phyloP scores from a whole-genome alignment of 345 rosid genomes.

The Heritiera fomes region DNA sequence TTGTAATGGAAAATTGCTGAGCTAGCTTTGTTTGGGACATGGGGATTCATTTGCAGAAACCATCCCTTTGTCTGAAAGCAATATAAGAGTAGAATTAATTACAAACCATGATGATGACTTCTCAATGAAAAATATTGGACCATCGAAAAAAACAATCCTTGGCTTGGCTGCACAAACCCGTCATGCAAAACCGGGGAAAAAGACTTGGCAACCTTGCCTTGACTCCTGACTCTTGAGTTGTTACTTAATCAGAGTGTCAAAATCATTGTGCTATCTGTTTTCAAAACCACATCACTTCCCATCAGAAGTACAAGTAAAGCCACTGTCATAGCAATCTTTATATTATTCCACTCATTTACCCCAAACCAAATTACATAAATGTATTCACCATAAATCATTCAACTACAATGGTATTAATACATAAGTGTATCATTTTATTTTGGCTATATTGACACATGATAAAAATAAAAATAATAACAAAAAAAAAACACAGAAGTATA shows the following conservation, averaged over 20 bases:
- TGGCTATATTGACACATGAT: background rate
- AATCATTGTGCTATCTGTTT: background rate
- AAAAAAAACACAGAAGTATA: background rate
- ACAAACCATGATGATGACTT: constrained; percentile 6
- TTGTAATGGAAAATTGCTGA: background rate
- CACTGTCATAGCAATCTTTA: background rate
- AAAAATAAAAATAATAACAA: background rate
- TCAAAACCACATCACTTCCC: constrained; percentile 15
- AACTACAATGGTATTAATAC: background rate
- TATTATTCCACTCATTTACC: background rate
- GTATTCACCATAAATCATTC: background rate
- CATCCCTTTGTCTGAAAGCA: constrained; percentile 5
- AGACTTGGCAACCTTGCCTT: background rate
- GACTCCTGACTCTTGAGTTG: background rate
- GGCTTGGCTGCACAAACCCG: background rate
- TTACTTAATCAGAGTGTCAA: background rate
- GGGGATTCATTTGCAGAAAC: background rate
- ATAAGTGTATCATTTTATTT: background rate
- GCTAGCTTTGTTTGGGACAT: background rate
- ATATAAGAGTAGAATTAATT: background rate
- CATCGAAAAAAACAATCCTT: background rate
- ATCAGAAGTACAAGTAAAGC: background rate
- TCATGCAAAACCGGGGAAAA: background rate
- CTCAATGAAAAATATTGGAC: background rate
- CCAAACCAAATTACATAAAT: background rate